Evolutionary conservation across 257 asterid genomes (phyloP).

Genomic region (Solanum appendiculatum): DNA sequence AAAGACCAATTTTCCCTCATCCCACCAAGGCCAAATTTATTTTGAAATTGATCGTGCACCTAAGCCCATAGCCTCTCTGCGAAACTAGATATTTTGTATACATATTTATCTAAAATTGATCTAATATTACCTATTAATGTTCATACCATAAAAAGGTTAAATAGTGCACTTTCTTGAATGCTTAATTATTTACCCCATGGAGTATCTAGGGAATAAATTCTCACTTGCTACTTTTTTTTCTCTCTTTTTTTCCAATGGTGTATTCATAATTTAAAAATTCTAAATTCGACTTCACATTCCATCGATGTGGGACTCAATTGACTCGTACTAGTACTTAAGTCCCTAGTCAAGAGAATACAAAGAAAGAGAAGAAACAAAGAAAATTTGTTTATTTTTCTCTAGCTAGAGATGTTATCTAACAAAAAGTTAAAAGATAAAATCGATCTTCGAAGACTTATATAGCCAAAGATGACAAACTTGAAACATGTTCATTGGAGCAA

Average conservation of each 20-base stretch:
- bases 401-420: not conserved
- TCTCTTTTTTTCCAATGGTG: too few relatives aligned
- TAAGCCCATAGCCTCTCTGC: rapidly evolving
- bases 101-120: not conserved
- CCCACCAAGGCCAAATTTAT: not conserved
- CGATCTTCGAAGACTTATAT: not conserved
- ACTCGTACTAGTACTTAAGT: not conserved
- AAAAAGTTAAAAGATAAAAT: not conserved
- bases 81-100: not conserved
- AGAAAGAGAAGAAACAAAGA: not conserved
- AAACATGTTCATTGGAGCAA: not conserved
- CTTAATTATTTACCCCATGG: too few relatives aligned
- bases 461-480: not conserved
- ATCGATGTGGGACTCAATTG: not conserved
- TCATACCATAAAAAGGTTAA: too few relatives aligned
- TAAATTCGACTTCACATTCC: not conserved
- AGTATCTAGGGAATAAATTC: too few relatives aligned
- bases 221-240: too few relatives aligned
- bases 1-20: not conserved
- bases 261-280: too few relatives aligned
- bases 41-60: too few relatives aligned
- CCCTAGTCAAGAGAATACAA: not conserved
- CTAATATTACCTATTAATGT: not conserved
- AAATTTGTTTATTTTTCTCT: not conserved
- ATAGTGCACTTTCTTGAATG: too few relatives aligned